These are phyloP conservation scores for Zygosaccharomyces pseudobailii DNA, from an alignment of 1,139 yeast species.

Conservation along the genomic window DNA sequence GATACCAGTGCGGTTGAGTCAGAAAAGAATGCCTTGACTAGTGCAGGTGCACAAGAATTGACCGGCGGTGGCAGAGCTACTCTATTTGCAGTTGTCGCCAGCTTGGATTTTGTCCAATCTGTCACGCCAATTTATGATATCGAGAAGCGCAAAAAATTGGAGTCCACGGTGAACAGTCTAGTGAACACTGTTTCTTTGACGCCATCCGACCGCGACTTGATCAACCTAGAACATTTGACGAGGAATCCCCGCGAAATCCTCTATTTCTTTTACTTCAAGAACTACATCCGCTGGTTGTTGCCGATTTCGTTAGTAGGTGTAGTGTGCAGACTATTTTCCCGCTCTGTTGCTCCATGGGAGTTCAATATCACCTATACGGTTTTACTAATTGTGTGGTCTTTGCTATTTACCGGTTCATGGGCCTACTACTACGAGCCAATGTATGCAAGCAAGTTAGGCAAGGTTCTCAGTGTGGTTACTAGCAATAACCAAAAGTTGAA, in stretches of 20 bases:
- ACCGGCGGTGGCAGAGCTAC: background rate
- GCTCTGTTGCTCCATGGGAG: conserved; percentile 36
- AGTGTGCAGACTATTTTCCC: conserved; percentile 40
- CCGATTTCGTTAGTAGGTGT: conserved; percentile 58
- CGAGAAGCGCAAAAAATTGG: conserved; percentile 33
- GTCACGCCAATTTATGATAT: conserved; percentile 57
- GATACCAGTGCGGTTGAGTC: background rate
- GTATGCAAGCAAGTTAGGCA: conserved; percentile 35
- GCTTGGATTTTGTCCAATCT: conserved; percentile 51
- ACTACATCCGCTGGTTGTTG: conserved; percentile 56
- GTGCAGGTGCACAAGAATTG: too few relatives aligned
- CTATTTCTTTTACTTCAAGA: conserved; percentile 69
- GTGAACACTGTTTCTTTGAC: conserved; percentile 12
- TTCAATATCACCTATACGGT: conserved; percentile 52
- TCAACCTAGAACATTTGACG: conserved; percentile 33
- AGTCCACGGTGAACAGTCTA: conserved; percentile 12
- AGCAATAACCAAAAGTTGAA: conserved; percentile 6
- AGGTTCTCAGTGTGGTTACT: conserved; percentile 5
- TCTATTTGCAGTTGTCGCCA: conserved; percentile 4
- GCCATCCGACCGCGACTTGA: conserved; percentile 22
- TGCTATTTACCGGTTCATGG: conserved; percentile 57
- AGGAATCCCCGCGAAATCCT: conserved; percentile 63
- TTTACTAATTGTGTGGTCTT: conserved; percentile 58
- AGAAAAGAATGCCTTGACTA: background rate
- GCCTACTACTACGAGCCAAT: conserved; percentile 41